Evolutionary conservation across 2,329 filamentous ascomycete species (phyloP).

Genomic region (Apiospora arundinis): DNA sequence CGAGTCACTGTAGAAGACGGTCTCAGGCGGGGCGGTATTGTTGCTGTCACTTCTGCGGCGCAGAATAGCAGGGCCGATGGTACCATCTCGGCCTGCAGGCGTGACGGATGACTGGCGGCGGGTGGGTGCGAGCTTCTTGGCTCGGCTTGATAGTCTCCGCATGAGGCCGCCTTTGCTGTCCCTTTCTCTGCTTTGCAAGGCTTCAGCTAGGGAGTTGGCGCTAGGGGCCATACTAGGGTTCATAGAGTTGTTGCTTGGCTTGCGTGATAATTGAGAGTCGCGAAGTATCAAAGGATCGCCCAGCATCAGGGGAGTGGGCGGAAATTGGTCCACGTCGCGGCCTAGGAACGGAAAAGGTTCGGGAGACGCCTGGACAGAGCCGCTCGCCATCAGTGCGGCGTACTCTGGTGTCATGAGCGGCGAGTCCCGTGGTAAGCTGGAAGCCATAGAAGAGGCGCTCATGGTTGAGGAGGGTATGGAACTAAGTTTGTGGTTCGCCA

Average conservation of each 20-base stretch:
- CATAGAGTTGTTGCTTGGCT: conserved; percentile 67
- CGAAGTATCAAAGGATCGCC: conserved; percentile 79
- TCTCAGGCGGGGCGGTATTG: conserved; percentile 64
- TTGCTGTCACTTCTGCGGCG: conserved; percentile 90
- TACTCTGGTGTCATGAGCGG: conserved; percentile 63
- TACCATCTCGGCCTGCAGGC: conserved; percentile 81
- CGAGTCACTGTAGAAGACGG: conserved; percentile 55
- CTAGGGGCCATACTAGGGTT: conserved; percentile 63
- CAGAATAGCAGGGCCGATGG: conserved; percentile 87
- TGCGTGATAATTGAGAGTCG: conserved; percentile 69
- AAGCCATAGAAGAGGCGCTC: conserved; percentile 62
- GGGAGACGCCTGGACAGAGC: conserved; percentile 71
- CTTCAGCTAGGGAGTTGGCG: conserved; percentile 62
- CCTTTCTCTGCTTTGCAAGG: conserved; percentile 36
- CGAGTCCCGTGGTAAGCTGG: conserved; percentile 61
- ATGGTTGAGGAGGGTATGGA: conserved; percentile 58
- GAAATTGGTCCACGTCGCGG: conserved; percentile 58
- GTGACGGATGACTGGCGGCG: conserved; percentile 80
- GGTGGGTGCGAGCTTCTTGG: conserved; percentile 70
- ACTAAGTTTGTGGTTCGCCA: conserved; percentile 44
- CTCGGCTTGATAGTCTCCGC: conserved; percentile 82
- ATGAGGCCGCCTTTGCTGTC: conserved; percentile 67
- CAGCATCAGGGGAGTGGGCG: conserved; percentile 67
- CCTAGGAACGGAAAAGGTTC: conserved; percentile 59
- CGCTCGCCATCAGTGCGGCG: conserved; percentile 60